Evolutionary conservation across 2,329 filamentous ascomycete species (phyloP).

Genomic region (Beauveria pseudobassiana): DNA sequence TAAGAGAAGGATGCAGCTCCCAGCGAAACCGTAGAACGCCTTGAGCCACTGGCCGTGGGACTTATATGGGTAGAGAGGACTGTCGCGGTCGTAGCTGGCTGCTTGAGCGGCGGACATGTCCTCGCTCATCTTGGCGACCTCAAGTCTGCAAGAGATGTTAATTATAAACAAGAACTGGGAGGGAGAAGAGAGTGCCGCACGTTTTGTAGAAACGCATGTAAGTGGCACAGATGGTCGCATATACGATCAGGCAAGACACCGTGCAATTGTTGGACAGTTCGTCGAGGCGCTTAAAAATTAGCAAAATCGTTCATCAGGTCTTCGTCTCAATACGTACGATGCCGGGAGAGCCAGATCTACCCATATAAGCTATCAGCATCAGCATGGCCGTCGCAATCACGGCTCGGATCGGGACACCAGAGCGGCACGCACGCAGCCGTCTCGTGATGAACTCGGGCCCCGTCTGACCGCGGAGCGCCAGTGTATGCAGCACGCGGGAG

Average conservation of each 20-base stretch:
- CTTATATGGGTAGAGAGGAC: slow-evolving; percentile 30
- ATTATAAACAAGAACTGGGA: neutral
- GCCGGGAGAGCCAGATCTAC: slow-evolving; percentile 27
- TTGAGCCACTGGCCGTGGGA: slow-evolving; percentile 33
- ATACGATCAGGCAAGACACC: slow-evolving; percentile 33
- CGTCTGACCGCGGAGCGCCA: slow-evolving; percentile 30
- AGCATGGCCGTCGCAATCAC: slow-evolving; percentile 31
- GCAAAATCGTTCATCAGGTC: neutral
- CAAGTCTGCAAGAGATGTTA: slow-evolving; percentile 20
- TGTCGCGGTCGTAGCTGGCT: slow-evolving; percentile 25
- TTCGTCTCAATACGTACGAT: slow-evolving; percentile 21
- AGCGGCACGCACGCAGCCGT: slow-evolving; percentile 27
- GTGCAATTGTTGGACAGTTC: slow-evolving; percentile 31
- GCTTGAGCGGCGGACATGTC: slow-evolving; percentile 30
- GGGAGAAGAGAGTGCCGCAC: slow-evolving; percentile 18
- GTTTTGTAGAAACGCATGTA: slow-evolving; percentile 32
- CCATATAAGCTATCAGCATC: slow-evolving; percentile 32
- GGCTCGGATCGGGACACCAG: slow-evolving; percentile 31
- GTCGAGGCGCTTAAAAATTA: slow-evolving; percentile 24
- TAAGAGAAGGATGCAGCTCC: slow-evolving; percentile 25
- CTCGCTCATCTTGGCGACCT: slow-evolving; percentile 30
- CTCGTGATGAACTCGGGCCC: slow-evolving; percentile 33
- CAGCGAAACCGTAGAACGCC: slow-evolving; percentile 26
- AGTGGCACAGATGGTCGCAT: slow-evolving; percentile 31
- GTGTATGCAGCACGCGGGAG: slow-evolving; percentile 28